A percentile compares a stretch with the other conserved stretches of the same genome.
phyloP scores from a whole-genome alignment of 148 eudicot species.

The Fallopia convolvulus region DNA sequence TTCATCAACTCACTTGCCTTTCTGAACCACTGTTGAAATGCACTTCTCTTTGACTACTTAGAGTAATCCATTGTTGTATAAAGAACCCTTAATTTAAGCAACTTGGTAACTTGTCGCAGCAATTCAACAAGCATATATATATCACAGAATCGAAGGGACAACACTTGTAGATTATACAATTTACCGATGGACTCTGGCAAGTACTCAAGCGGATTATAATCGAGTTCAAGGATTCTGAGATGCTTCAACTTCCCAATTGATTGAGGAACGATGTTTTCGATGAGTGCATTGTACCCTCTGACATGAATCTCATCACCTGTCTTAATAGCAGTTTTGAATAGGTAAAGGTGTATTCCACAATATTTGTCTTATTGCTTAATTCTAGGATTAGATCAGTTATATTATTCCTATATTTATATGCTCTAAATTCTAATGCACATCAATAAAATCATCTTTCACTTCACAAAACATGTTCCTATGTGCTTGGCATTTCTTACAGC shows the following conservation, averaged over 20 bases:
- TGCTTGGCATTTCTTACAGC: too few relatives aligned
- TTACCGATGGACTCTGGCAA: background rate
- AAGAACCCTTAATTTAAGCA: background rate
- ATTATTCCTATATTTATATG: too few relatives aligned
- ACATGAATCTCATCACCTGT: too few relatives aligned
- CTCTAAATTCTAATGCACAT: too few relatives aligned
- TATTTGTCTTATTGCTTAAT: too few relatives aligned
- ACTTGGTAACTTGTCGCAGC: background rate
- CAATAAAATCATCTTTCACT: too few relatives aligned
- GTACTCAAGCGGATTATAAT: background rate
- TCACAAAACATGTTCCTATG: too few relatives aligned
- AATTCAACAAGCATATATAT: background rate
- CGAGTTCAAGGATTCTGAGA: background rate
- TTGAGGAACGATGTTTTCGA: background rate
- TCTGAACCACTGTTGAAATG: background rate
- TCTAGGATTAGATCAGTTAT: too few relatives aligned
- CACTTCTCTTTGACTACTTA: background rate
- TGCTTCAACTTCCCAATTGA: background rate
- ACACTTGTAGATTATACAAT: background rate
- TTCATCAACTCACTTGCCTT: background rate
- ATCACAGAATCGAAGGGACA: background rate
- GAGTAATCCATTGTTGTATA: background rate
- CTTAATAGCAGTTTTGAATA: too few relatives aligned
- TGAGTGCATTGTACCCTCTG: too few relatives aligned
- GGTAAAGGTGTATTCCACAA: too few relatives aligned